Conservation (phyloP, 2,329 filamentous ascomycete genomes). For the Neodidymelliopsis sp. region DNA sequence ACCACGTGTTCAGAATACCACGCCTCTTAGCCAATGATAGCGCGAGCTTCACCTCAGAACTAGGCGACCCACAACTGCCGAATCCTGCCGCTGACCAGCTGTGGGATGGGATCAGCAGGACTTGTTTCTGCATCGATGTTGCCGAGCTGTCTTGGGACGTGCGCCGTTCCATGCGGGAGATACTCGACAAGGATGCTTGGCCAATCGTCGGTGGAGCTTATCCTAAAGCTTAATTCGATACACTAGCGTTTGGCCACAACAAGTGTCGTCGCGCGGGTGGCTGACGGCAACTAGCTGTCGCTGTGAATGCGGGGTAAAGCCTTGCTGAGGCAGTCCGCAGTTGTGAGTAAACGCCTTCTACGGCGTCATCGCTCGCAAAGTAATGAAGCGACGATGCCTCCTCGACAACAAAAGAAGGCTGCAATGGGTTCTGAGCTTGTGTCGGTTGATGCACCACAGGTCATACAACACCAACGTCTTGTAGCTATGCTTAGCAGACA, state of each 20-base stretch:
- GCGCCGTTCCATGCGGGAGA: constrained; percentile 26
- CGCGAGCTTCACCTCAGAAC: not conserved
- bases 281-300: constrained; percentile 34
- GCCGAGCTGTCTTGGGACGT: constrained; percentile 9
- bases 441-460: not conserved
- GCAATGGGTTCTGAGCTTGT: not conserved
- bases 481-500: constrained; percentile 16
- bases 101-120: constrained; percentile 18
- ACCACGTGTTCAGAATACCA: not conserved
- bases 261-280: constrained; percentile 23
- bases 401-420: not conserved
- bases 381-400: not conserved
- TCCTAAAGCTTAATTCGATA: constrained; percentile 35
- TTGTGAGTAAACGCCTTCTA: too few relatives aligned
- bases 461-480: not conserved
- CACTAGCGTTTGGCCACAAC: constrained; percentile 22
- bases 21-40: not conserved
- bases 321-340: not conserved
- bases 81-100: constrained; percentile 2
- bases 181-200: constrained; percentile 36
- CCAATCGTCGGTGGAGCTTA: constrained; percentile 31
- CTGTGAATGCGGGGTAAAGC: constrained; percentile 35
- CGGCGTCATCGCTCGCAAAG: too few relatives aligned
- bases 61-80: constrained; percentile 4
- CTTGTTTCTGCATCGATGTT: constrained; percentile 16